Conservation (phyloP, 495 filamentous ascomycete species). For the Rhizodiscina lignyota region DNA sequence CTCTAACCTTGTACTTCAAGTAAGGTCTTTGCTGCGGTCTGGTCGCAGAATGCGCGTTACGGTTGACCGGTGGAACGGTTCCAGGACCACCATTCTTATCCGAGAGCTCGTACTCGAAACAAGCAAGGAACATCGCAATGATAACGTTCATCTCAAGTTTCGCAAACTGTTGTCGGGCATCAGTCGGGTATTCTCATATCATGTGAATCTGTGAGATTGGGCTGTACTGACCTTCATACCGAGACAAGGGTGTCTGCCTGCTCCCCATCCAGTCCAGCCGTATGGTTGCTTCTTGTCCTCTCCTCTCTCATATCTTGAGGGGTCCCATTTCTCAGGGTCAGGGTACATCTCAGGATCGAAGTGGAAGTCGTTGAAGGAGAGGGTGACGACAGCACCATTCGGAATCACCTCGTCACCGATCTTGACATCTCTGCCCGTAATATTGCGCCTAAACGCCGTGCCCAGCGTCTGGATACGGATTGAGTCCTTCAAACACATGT, state of each 20-base stretch:
- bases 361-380: constrained; percentile 17
- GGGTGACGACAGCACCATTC: constrained; percentile 12
- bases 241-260: constrained; percentile 27
- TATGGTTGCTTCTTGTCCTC: constrained; percentile 27
- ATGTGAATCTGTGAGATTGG: neutral
- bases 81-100: constrained; percentile 3
- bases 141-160: constrained; percentile 31
- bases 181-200: neutral
- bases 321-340: constrained; percentile 27
- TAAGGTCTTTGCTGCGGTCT: neutral
- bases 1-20: neutral
- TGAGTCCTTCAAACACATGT: constrained; percentile 26
- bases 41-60: neutral
- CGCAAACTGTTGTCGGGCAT: constrained; percentile 21
- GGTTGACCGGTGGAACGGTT: neutral
- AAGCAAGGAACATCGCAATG: constrained; percentile 23
- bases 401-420: constrained; percentile 29
- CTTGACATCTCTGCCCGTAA: constrained; percentile 19
- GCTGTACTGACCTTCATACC: constrained; percentile 5
- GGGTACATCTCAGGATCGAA: constrained; percentile 26
- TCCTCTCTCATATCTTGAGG: constrained; percentile 24
- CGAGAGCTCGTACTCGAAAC: constrained; percentile 9
- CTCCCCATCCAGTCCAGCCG: constrained; percentile 29
- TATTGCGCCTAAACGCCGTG: constrained; percentile 20
- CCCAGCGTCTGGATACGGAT: constrained; percentile 24